Base-by-base conservation (phyloP, 176 grass and related monocot species). In the Pharus latifolius region DNA sequence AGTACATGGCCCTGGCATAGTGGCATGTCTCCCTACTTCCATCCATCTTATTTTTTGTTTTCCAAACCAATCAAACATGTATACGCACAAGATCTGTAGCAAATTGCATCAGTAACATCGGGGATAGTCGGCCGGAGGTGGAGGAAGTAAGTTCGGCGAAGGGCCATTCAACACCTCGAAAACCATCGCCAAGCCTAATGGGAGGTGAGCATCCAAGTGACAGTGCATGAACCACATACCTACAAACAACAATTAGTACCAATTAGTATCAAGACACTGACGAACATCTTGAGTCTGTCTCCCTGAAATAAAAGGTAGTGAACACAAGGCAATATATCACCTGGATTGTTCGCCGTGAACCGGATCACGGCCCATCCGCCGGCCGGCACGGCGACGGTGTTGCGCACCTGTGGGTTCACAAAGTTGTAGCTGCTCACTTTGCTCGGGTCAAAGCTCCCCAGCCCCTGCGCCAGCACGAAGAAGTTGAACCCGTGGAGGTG, bases 401-500 rank as follows among this genome's bases (percentile, higher is more conserved):
- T 91, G 53, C 78, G 72, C 42, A 67, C 42, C 24, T 77, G 75
- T 3, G 83, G 83, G 42, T 91, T 67, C 18, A 87, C 79, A 20
- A 91, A 56, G 15, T 91, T 87, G 83, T 33, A 89, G 44, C 2
- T 48, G 25, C 26, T 18, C 14, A 10, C 74, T 16, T 64, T 42
- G 12, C 11, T 15, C 1, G 27, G 17, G 53, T 91, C 4, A 38
- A 78, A 96, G 43, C 27, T 62, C 0, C 85, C 88, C 23, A 82
- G 51, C 9, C 93, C 93, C 72, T 81, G 80, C 35, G 80, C 93
- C 9, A 96, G 64, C 44, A 92, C 89, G 59, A 84, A 96, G 85
- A 96, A 96, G 65, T 91, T 92, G 74, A 77, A 91, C 3, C 89
- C 85, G 26, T 96, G 93, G 65, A 96, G 67, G 76, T 96, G 93